phyloP scores from a whole-genome alignment of 495 filamentous ascomycete genomes.

The Penicillium verhagenii region DNA sequence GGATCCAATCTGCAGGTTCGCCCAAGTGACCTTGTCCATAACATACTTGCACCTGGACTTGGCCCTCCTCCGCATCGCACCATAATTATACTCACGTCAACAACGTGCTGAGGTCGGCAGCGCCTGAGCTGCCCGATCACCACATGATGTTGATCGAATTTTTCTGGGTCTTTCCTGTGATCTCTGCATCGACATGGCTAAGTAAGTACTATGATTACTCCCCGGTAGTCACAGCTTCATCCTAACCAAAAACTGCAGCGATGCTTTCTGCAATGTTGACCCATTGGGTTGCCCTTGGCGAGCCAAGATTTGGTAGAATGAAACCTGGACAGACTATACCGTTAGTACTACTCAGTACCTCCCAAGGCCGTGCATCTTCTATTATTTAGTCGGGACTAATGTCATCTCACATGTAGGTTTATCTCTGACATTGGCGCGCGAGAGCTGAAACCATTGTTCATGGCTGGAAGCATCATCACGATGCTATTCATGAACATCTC shows the following conservation, averaged over 20 bases:
- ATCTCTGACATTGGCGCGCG: slow-evolving; percentile 21
- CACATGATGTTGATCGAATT: slow-evolving; percentile 1
- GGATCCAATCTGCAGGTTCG: not conserved
- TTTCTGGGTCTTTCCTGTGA: slow-evolving; percentile 11
- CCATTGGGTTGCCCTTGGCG: slow-evolving; percentile 19
- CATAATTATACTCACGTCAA: not conserved
- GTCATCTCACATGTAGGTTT: slow-evolving; percentile 8
- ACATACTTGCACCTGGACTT: not conserved
- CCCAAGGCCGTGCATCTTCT: not conserved
- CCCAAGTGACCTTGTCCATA: not conserved
- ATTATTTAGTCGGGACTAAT: not conserved
- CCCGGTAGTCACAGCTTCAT: not conserved
- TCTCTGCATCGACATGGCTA: slow-evolving; percentile 14
- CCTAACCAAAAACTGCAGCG: slow-evolving; percentile 4
- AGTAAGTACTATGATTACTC: not conserved
- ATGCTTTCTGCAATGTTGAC: slow-evolving; percentile 18
- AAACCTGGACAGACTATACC: slow-evolving; percentile 22
- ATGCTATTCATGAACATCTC: slow-evolving; percentile 18
- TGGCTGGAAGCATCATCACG: slow-evolving; percentile 17
- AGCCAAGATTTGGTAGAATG: slow-evolving; percentile 20
- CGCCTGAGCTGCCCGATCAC: not conserved
- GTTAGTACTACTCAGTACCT: slow-evolving; percentile 10
- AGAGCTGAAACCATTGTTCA: slow-evolving; percentile 19
- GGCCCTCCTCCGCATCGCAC: not conserved
- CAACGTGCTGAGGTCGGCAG: slow-evolving; percentile 6